phyloP scores from a whole-genome alignment of 805 yeast species.

The Komagataella ulmi region DNA sequence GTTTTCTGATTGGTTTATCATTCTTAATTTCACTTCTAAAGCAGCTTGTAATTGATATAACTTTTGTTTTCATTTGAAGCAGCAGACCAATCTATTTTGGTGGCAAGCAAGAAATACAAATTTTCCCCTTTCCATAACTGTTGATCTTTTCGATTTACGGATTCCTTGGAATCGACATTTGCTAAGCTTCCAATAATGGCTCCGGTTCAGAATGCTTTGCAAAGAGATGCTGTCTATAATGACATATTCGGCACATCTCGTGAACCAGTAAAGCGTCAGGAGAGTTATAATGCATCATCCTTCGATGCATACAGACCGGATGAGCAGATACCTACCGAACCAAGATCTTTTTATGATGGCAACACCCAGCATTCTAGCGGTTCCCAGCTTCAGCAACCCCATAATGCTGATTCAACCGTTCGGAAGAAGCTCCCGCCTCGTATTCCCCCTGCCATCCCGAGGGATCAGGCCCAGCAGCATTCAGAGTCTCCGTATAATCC shows the following conservation, averaged over 20 bases:
- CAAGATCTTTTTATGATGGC: neutral
- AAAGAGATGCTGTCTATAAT: slow-evolving; percentile 14
- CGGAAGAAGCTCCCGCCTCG: neutral
- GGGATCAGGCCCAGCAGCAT: neutral
- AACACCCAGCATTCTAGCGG: neutral
- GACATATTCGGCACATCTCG: slow-evolving; percentile 18
- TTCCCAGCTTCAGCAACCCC: neutral
- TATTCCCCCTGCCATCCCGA: neutral
- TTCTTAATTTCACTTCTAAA: neutral
- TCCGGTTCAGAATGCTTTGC: neutral
- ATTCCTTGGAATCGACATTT: neutral
- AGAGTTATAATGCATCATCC: neutral
- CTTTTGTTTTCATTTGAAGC: neutral
- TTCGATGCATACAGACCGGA: neutral
- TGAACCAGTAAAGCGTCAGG: neutral
- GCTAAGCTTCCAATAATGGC: neutral
- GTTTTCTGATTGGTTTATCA: neutral
- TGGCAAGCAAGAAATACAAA: neutral
- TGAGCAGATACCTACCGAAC: neutral
- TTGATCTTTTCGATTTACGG: neutral
- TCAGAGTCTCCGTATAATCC: neutral
- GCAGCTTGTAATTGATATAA: neutral
- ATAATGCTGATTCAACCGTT: neutral
- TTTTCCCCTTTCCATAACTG: neutral
- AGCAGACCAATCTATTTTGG: neutral